phyloP scores from a whole-genome alignment of 2,329 filamentous ascomycete genomes.

The Corniculantispora saksenae region DNA sequence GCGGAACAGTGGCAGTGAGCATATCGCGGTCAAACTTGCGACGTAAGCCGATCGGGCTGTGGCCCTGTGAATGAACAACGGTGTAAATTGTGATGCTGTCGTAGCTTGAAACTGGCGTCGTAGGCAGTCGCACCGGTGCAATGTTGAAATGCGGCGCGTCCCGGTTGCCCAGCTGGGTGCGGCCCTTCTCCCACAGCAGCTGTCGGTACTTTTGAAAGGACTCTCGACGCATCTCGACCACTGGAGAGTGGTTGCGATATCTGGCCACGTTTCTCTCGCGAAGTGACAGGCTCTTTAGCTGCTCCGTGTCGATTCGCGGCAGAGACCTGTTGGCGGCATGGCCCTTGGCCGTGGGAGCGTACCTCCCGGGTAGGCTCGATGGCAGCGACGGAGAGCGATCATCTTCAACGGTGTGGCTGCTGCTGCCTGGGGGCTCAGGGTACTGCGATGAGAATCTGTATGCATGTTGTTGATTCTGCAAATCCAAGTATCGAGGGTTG shows the following conservation, averaged over 20 bases:
- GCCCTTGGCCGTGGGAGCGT: not conserved
- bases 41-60: slow-evolving; percentile 49
- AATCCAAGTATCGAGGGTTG: not conserved
- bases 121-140: slow-evolving; percentile 27
- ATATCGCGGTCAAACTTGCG: slow-evolving; percentile 52
- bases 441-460: not conserved
- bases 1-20: slow-evolving; percentile 48
- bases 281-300: not conserved
- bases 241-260: not conserved
- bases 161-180: slow-evolving; percentile 20
- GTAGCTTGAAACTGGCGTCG: not conserved
- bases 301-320: slow-evolving; percentile 5
- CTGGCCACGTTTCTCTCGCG: not conserved
- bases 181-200: slow-evolving; percentile 25
- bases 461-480: not conserved
- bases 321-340: not conserved
- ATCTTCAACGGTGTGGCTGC: not conserved
- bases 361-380: not conserved
- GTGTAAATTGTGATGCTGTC: slow-evolving; percentile 30
- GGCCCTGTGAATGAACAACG: slow-evolving; percentile 35
- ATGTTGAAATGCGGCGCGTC: slow-evolving; percentile 29
- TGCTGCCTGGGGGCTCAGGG: not conserved
- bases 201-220: slow-evolving; percentile 29
- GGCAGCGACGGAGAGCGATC: not conserved
- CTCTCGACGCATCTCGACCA: slow-evolving; percentile 22